These are phyloP conservation scores for Kurtzmaniella quercitrusa DNA, from an alignment of 1,139 yeast species.

Conservation along the genomic window DNA sequence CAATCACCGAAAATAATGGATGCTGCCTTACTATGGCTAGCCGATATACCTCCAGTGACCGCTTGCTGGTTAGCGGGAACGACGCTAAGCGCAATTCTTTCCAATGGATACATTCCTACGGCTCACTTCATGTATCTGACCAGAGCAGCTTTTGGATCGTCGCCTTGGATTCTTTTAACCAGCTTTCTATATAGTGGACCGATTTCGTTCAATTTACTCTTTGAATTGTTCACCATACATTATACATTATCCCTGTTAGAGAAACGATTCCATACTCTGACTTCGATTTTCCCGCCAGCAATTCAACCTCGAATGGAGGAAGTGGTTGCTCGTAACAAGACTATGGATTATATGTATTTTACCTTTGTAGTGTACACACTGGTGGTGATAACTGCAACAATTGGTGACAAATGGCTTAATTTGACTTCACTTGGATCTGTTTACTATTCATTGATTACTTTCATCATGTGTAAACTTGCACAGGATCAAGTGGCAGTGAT, in stretches of 20 bases:
- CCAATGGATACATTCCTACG: constrained; percentile 13
- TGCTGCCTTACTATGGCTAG: constrained; percentile 1
- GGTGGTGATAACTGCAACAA: constrained; percentile 16
- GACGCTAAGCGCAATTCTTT: constrained; percentile 14
- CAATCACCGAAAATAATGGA: constrained; percentile 4
- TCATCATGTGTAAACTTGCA: not conserved
- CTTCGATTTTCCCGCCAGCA: constrained; percentile 18
- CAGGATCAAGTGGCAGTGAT: not conserved
- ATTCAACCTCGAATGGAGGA: constrained; percentile 3
- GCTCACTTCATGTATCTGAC: constrained; percentile 18
- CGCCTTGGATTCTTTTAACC: constrained; percentile 38
- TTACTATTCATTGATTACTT: not conserved
- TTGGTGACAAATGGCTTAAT: constrained; percentile 7
- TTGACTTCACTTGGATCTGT: not conserved
- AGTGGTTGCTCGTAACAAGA: constrained; percentile 14
- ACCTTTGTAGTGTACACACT: constrained; percentile 22
- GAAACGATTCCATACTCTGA: constrained; percentile 11
- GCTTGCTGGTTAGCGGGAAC: constrained; percentile 25
- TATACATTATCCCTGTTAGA: constrained; percentile 20
- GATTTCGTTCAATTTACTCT: constrained; percentile 18
- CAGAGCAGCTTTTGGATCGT: constrained; percentile 20
- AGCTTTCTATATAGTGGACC: constrained; percentile 31
- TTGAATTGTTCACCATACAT: constrained; percentile 12
- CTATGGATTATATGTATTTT: constrained; percentile 30
- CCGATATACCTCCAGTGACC: constrained; percentile 29